Evolutionary conservation across 352 stramenopile species (phyloP).

Genomic region (Phytophthora hibernalis): DNA sequence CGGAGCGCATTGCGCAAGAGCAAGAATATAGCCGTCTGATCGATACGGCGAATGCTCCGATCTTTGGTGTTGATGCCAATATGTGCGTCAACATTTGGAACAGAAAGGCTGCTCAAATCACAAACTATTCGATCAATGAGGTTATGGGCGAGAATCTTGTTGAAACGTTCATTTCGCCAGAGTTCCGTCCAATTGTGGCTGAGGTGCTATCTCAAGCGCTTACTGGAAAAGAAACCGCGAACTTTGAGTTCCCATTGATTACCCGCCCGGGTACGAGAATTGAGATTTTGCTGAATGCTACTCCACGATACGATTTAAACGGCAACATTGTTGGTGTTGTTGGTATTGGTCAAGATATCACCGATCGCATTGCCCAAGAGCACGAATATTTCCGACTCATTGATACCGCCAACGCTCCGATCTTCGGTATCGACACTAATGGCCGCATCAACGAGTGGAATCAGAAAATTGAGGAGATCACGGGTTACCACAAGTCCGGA

Average conservation of each 20-base stretch:
- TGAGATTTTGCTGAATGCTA: constrained; percentile 32
- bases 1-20: constrained; percentile 51
- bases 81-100: constrained; percentile 59
- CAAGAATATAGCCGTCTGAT: constrained; percentile 66
- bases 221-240: constrained; percentile 43
- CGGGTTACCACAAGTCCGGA: constrained; percentile 73
- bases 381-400: constrained; percentile 78
- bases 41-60: constrained; percentile 63
- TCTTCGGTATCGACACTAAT: constrained; percentile 87
- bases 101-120: constrained; percentile 59
- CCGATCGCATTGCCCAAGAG: constrained; percentile 68
- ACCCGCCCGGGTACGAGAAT: constrained; percentile 48
- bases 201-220: constrained; percentile 71
- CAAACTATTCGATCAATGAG: constrained; percentile 46
- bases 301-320: constrained; percentile 35
- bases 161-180: constrained; percentile 64
- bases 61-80: constrained; percentile 67
- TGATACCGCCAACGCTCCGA: constrained; percentile 84
- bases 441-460: constrained; percentile 90
- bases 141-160: constrained; percentile 64
- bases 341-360: constrained; percentile 32
- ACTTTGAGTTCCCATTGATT: constrained; percentile 59
- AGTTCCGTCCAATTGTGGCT: constrained; percentile 64
- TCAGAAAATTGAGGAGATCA: constrained; percentile 89
- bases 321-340: constrained; percentile 26